Percentiles rank a stretch among this genome's conserved stretches.
Evolutionary conservation across 345 rosid species (phyloP).

Genomic region (Cardiospermum halicacabum): DNA sequence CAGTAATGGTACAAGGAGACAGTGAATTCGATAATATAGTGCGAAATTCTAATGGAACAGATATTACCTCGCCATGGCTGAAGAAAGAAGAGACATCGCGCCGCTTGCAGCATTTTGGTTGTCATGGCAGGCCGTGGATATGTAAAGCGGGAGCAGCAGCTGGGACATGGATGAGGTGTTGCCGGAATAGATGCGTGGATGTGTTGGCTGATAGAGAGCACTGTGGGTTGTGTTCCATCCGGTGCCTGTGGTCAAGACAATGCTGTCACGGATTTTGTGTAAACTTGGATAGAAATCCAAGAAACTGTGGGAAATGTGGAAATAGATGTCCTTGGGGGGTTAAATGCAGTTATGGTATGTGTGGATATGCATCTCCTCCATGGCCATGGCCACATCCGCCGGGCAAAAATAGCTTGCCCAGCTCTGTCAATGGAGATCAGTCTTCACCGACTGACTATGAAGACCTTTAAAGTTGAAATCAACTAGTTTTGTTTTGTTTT

Average conservation of each 20-base stretch:
- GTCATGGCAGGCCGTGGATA: conserved; percentile 38
- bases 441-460: neutral
- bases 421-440: conserved; percentile 12
- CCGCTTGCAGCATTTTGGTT: conserved; percentile 20
- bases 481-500: too few species aligned
- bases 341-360: conserved; percentile 43
- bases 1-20: conserved; percentile 8
- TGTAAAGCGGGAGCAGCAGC: conserved; percentile 27
- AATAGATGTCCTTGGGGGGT: conserved; percentile 35
- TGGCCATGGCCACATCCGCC: conserved; percentile 18
- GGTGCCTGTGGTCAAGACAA: conserved; percentile 44
- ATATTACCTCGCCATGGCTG: conserved; percentile 35
- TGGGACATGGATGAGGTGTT: conserved; percentile 35
- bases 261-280: conserved; percentile 45
- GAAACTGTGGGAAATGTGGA: conserved; percentile 45
- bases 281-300: conserved; percentile 24
- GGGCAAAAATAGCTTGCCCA: neutral
- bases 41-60: conserved; percentile 9
- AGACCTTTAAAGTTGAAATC: neutral
- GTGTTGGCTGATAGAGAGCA: conserved; percentile 33
- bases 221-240: conserved; percentile 40
- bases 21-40: neutral
- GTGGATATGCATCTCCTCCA: conserved; percentile 51
- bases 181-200: conserved; percentile 45
- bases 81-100: conserved; percentile 16